Base-by-base conservation (phyloP, 306 rosid species). In the Malus sylvestris region DNA sequence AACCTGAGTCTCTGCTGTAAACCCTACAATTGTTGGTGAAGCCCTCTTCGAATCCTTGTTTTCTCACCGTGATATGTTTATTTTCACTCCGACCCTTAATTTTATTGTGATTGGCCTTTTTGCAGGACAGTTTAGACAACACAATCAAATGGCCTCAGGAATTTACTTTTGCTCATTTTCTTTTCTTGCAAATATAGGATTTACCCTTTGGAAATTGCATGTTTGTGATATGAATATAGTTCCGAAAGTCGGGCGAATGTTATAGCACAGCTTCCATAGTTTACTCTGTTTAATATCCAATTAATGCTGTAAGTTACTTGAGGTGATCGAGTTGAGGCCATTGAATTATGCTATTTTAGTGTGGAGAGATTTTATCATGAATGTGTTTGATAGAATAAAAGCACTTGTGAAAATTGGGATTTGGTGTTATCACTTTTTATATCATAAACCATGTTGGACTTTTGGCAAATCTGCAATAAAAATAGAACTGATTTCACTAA, bases 71-170 rank as follows among this genome's bases (percentile, higher is more conserved):
- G 35, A 23, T 35, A 9, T 25, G 32, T 29, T 8, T 72, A 35
- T 27, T 22, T 30, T 64, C 38, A 29, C 44, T 10, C 58, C 12
- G 42, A 59, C 59, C 32, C 45, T 30, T 23, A 11, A 29, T 32
- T 6, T 30, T 10, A 19, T 13, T 62, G 71, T 73, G 38, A 53
- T 86, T 81, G 76, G 52, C 83, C 62, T 82, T 49, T 85, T 81
- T 74, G 85, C 98, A 89, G 93, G 86, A 76, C 78, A 68, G 20
- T 61, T 61, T 59, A 63, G 64, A 68, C 64, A 53, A 60, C 70
- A 83, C 40, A 71, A 73, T 69, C 82, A 76, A 81, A 84, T 70
- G 85, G 78, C 80, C 78, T 76, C 66, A 25, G 27, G 65, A 58
- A 30, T 64, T 55, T 32, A 12, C 44, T 76, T 30, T 18, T 4